Percentiles rank a stretch among this genome's conserved stretches.
These are phyloP conservation scores for Torulaspora microellipsoides DNA, from an alignment of 805 yeast genomes.

Conservation along the genomic window DNA sequence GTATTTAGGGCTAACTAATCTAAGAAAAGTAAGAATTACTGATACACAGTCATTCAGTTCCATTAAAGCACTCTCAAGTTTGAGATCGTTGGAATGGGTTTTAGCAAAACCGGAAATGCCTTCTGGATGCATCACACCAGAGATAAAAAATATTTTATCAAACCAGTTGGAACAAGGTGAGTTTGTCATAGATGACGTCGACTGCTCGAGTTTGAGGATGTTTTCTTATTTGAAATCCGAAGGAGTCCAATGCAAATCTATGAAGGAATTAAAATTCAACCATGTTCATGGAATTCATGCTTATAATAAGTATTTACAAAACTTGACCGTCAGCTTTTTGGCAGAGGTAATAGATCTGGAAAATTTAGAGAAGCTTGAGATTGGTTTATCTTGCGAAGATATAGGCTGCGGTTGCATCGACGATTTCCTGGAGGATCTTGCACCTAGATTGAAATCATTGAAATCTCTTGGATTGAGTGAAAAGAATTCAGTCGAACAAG, in stretches of 20 bases:
- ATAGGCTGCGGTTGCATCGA: conserved; percentile 43
- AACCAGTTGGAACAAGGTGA: conserved; percentile 19
- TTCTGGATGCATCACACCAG: conserved; percentile 1
- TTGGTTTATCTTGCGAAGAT: conserved; percentile 52
- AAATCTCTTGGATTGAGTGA: conserved; percentile 32
- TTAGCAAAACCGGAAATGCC: conserved; percentile 8
- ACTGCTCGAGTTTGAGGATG: conserved; percentile 37
- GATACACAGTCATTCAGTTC: conserved; percentile 10
- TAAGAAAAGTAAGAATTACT: conserved; percentile 14
- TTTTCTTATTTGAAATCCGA: conserved; percentile 24
- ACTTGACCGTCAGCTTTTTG: conserved; percentile 32
- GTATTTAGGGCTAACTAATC: conserved; percentile 6
- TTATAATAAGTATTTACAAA: conserved; percentile 35
- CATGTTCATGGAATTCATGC: conserved; percentile 45
- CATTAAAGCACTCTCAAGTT: conserved; percentile 10
- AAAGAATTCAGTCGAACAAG: conserved; percentile 34
- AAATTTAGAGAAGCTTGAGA: conserved; percentile 41
- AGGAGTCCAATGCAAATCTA: conserved; percentile 12
- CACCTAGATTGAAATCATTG: conserved; percentile 31
- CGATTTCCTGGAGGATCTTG: conserved; percentile 38
- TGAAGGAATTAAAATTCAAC: conserved; percentile 38
- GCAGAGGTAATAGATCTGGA: conserved; percentile 31
- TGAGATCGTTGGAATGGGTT: conserved; percentile 14
- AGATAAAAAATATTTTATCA: conserved; percentile 6
- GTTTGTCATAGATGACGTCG: conserved; percentile 34